A percentile compares a stretch with the other conserved stretches of the same genome.
Conservation (phyloP, 306 rosid species). For the Gleditsia sinensis region DNA sequence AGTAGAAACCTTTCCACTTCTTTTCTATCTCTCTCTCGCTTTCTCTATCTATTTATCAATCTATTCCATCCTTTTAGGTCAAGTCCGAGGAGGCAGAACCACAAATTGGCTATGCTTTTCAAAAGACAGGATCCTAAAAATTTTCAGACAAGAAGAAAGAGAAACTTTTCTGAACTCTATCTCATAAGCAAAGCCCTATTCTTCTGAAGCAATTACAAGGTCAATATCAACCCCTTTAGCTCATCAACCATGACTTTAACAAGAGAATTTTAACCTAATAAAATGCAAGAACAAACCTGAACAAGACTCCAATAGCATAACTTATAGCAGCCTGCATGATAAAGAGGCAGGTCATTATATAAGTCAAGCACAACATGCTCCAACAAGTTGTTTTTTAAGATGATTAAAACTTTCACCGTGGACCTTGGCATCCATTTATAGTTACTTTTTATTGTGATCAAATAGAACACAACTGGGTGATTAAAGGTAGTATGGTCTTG, state of each 20-base stretch:
- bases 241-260: not conserved
- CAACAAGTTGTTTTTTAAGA: not conserved
- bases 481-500: conserved; percentile 16
- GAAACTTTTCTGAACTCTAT: not conserved
- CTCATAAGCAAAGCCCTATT: conserved; percentile 9
- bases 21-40: not conserved
- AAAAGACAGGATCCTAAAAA: not conserved
- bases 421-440: conserved; percentile 12
- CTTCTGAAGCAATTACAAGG: conserved; percentile 5
- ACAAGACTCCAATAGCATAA: conserved; percentile 74
- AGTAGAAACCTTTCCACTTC: not conserved
- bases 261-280: conserved; percentile 17
- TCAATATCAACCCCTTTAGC: not conserved
- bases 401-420: conserved; percentile 20
- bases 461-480: conserved; percentile 17
- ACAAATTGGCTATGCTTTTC: conserved; percentile 18
- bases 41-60: not conserved
- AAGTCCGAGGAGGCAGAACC: not conserved
- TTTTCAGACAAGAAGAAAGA: conserved; percentile 16
- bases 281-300: conserved; percentile 58
- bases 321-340: conserved; percentile 77
- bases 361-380: conserved; percentile 17
- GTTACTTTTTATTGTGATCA: conserved; percentile 1
- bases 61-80: not conserved
- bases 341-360: conserved; percentile 29